phyloP scores from a whole-genome alignment of 139 green algal species.

The Volvox africanus region DNA sequence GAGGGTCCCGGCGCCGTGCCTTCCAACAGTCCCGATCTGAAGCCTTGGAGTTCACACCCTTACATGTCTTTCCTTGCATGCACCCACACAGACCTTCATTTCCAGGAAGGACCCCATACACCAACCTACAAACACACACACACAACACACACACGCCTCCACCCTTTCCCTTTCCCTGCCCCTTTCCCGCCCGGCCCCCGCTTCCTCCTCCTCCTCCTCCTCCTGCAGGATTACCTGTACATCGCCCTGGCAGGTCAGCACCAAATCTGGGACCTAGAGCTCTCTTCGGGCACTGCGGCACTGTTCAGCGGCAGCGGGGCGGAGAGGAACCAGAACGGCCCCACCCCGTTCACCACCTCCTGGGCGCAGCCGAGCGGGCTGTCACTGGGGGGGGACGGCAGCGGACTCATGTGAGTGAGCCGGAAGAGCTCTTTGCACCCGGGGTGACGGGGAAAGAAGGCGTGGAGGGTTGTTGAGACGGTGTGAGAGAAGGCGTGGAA shows the following conservation, averaged over 20 bases:
- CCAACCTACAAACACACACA: too few relatives aligned
- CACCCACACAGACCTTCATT: too few relatives aligned
- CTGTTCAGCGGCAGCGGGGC: constrained; percentile 77
- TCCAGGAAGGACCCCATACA: background rate
- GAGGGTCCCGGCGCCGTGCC: too few relatives aligned
- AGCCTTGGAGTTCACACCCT: too few relatives aligned
- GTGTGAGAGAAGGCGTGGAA: too few relatives aligned
- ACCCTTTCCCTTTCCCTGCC: background rate
- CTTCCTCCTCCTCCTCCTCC: too few relatives aligned
- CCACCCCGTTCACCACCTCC: constrained; percentile 56
- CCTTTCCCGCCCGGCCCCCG: background rate
- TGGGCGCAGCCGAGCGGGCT: constrained; percentile 86
- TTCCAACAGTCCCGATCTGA: too few relatives aligned
- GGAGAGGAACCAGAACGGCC: constrained; percentile 84
- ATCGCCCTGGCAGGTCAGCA: constrained; percentile 73
- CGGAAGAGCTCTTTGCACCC: background rate
- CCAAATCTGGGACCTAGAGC: constrained; percentile 81
- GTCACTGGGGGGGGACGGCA: constrained; percentile 55
- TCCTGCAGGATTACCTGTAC: constrained; percentile 20
- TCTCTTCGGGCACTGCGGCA: constrained; percentile 32
- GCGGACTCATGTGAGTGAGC: constrained; percentile 28
- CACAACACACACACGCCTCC: background rate
- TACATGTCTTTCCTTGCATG: too few relatives aligned
- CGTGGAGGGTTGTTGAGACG: too few relatives aligned
- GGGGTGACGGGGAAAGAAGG: background rate